Percentiles rank a stretch among this genome's conserved stretches.
Evolutionary conservation across 2,329 filamentous ascomycete genomes (phyloP).

Genomic region (Chrysosporium queenslandicum): DNA sequence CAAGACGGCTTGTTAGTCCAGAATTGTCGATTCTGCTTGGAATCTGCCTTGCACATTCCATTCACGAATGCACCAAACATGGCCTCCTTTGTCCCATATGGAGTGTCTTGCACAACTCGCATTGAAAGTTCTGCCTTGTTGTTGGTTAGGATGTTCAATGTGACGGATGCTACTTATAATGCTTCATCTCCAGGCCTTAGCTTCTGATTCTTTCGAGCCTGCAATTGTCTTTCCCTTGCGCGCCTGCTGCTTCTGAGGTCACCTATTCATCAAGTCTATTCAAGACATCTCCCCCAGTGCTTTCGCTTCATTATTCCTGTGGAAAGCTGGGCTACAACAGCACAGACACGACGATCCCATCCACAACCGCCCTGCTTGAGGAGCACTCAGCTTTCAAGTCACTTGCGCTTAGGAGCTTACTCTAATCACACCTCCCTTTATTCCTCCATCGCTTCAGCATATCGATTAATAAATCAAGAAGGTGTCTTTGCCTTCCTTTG

Average conservation of each 20-base stretch:
- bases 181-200: too few species aligned
- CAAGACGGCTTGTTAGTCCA: too few species aligned
- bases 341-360: background rate
- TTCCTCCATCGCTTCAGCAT: background rate
- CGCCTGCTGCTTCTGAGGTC: background rate
- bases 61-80: too few species aligned
- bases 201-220: too few species aligned
- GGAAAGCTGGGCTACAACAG: background rate
- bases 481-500: background rate
- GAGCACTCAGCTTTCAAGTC: background rate
- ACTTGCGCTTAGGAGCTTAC: background rate
- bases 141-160: too few species aligned
- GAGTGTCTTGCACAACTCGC: too few species aligned
- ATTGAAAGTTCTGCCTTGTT: too few species aligned
- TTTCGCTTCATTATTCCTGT: background rate
- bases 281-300: background rate
- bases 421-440: background rate
- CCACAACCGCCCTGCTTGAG: background rate
- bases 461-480: background rate
- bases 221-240: too few species aligned
- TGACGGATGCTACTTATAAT: too few species aligned
- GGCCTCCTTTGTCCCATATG: too few species aligned
- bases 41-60: too few species aligned
- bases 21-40: too few species aligned
- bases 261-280: background rate